Evolutionary conservation across 129 eudicot genomes (phyloP).

Genomic region (Flaveria trinervia): DNA sequence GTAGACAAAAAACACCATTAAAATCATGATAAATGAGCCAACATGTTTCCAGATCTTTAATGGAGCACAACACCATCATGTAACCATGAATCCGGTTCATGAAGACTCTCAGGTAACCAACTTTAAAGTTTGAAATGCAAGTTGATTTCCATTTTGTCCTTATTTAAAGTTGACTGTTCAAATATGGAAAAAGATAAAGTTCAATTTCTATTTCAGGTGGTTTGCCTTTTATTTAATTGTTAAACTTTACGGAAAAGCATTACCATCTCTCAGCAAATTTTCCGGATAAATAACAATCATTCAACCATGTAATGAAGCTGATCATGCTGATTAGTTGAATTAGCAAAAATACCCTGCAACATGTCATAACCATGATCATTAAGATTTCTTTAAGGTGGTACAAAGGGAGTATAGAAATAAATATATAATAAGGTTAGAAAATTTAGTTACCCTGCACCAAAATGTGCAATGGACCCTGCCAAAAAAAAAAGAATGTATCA

Average conservation of each 20-base stretch:
- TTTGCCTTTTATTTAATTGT: neutral
- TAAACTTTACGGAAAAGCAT: neutral
- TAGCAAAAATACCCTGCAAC: constrained; percentile 74
- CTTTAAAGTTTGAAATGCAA: too few species aligned
- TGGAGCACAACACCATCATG: too few species aligned
- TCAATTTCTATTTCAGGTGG: neutral
- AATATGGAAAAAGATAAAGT: too few species aligned
- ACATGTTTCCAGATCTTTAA: too few species aligned
- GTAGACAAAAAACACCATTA: constrained; percentile 19
- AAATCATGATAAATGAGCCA: neutral
- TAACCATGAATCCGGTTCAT: too few species aligned
- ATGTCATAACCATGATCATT: constrained; percentile 22
- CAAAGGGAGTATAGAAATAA: neutral
- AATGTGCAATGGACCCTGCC: constrained; percentile 81
- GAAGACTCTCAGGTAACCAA: too few species aligned
- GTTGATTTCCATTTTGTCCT: too few species aligned
- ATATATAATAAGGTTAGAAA: constrained; percentile 15
- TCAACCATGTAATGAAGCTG: constrained; percentile 80
- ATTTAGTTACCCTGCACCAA: constrained; percentile 77
- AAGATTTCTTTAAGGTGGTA: constrained; percentile 11
- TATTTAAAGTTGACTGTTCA: too few species aligned
- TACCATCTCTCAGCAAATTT: constrained; percentile 75
- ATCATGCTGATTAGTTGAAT: constrained; percentile 77
- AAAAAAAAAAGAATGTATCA: constrained; percentile 24
- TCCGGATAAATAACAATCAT: constrained; percentile 62